Base-by-base conservation (phyloP, 2,329 filamentous ascomycete genomes). In the Claviceps sp. region DNA sequence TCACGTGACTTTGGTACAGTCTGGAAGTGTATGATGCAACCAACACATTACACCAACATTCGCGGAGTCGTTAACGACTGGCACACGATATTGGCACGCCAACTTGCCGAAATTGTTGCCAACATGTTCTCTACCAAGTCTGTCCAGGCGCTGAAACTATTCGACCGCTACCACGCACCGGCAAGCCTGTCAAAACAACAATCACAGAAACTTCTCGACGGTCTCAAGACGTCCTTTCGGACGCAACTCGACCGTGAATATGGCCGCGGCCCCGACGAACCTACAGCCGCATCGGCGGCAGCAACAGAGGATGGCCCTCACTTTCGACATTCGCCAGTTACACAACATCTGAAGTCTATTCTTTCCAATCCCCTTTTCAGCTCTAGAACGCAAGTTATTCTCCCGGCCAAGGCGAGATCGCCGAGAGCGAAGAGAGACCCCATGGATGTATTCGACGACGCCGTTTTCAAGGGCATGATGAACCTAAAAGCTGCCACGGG, bases 161-260 rank as follows among this genome's bases (percentile, higher is more conserved):
- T 70, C 57, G 65, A 66, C 22, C 63, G 66, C 46, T 70, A 69
- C 50, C 76, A 80, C 59, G 74, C 78, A 47, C 77, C 77, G 6
- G 63, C 76, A 2, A 71, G 75, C 1, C 65, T 81, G 40, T 74
- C 67, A 45, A 64, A 67, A 44, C 68, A 70, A 51, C 74, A 79
- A 52, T 75, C 76, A 26, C 71, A 76, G 54, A 73, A 74, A 57
- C 71, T 81, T 8, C 75, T 80, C 55, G 70, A 78, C 50, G 70
- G 72, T 37, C 69, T 82, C 49, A 81, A 78, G 49, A 64, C 68
- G 5, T 80, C 77, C 2, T 82, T 82, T 60, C 72, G 78, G 49
- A 71, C 71, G 51, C 74, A 79, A 34, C 73, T 82, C n/a, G 77
- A 80, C 58, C 69, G 66, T 44, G 77, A 81, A 59, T 75, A 81